Evolutionary conservation across 441 rosid species (phyloP).

Genomic region (Pelargonium australe): DNA sequence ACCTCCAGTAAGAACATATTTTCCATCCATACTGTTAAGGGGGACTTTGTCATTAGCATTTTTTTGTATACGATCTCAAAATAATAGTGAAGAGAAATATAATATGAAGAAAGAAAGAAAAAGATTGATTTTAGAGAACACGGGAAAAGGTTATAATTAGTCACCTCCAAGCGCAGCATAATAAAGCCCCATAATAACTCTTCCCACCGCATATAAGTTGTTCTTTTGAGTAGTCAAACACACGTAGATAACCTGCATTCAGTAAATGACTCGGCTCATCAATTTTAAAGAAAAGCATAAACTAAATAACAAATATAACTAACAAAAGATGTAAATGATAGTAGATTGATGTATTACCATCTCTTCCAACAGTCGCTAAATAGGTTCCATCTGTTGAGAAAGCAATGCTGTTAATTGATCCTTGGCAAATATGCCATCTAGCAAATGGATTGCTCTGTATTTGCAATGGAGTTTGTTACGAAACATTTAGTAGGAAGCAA

Average conservation of each 20-base stretch:
- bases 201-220: slow-evolving; percentile 88
- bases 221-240: slow-evolving; percentile 81
- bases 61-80: slow-evolving; percentile 36
- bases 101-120: too few species aligned
- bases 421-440: slow-evolving; percentile 96
- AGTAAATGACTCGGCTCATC: slow-evolving; percentile 29
- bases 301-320: slow-evolving; percentile 9
- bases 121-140: slow-evolving; percentile 22
- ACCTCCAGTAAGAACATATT: slow-evolving; percentile 92
- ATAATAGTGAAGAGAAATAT: slow-evolving; percentile 32
- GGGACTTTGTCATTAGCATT: slow-evolving; percentile 22
- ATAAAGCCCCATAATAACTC: slow-evolving; percentile 87
- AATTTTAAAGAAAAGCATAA: slow-evolving; percentile 37
- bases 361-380: slow-evolving; percentile 95
- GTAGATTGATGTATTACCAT: slow-evolving; percentile 45
- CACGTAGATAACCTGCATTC: slow-evolving; percentile 66
- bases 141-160: slow-evolving; percentile 17
- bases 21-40: slow-evolving; percentile 77
- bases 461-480: slow-evolving; percentile 23
- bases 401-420: slow-evolving; percentile 76
- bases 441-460: slow-evolving; percentile 92
- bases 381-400: slow-evolving; percentile 77
- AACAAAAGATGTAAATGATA: slow-evolving; percentile 6
- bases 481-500: slow-evolving; percentile 23
- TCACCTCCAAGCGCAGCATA: slow-evolving; percentile 98